Evolutionary conservation across 768 basidiomycete species (phyloP), one percentile per base, ranked within the genome.

Genomic region (Gelatoporia subvermispora): DNA sequence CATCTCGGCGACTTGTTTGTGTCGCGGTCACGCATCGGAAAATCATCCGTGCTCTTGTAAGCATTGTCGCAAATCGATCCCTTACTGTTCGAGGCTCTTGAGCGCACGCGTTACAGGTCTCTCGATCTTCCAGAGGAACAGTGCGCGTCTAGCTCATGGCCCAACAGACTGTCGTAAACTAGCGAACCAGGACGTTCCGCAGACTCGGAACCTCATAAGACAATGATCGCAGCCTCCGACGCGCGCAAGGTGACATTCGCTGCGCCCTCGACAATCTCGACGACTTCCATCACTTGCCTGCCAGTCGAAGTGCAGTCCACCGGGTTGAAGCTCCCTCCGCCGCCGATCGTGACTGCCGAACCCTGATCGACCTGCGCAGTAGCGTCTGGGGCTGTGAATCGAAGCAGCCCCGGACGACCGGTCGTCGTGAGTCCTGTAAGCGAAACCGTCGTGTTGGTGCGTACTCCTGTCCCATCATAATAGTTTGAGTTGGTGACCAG

Each of bases 151-250:
- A n/a, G n/a, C n/a, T n/a, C n/a, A n/a, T n/a, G n/a, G n/a, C n/a
- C n/a, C n/a, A n/a, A n/a, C n/a, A n/a, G n/a, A n/a, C n/a, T n/a
- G n/a, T n/a, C n/a, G n/a, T n/a, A n/a, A n/a, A 31, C 28, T 31
- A 31, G 13, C 28, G 28, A 13, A 13, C 28, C 28, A 13, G 13
- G 28, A 31, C n/a, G n/a, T n/a, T n/a, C n/a, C n/a, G n/a, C n/a
- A n/a, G 28, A 7, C 5, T 31, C 28, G 28, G 28, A 31, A 31
- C 28, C 11, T 62, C 51, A 60, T 48, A 69, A 41, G 37, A 57
- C 66, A 41, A 71, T 59, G 38, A 72, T 66, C 46, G 68, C 45
- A n/a, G 67, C 68, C 53, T 72, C 70, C 11, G 68, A 69, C 18
- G 68, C 68, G 21, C 52, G 54, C 42, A 72, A 60, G 4, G 57